Evolutionary conservation across 2,329 filamentous ascomycete genomes (phyloP), one percentile per base, ranked within the genome.

Genomic region (Nakataea oryzae): DNA sequence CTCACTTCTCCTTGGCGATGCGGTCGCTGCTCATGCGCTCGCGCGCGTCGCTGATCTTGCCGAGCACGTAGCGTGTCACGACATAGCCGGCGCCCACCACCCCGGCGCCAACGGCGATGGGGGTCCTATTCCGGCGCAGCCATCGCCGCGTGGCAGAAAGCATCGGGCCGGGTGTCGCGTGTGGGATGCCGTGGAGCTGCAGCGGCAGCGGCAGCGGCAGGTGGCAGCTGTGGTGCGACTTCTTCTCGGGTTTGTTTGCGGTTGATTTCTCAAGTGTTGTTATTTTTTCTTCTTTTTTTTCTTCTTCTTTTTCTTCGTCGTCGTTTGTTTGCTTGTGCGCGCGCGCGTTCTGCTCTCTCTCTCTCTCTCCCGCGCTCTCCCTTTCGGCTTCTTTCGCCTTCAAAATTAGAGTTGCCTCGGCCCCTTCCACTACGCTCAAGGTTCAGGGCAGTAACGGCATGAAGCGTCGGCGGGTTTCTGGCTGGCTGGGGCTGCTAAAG

Each of bases 21-120:
- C 92, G 87, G 71, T 97, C 95, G 75, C 91, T 93, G 76, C 89
- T 93, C 90, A 97, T 96, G 74, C 93, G 92, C 82, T 97, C 92
- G 67, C 93, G 87, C 69, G 93, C 92, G 75, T 97, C 93, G 67
- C 89, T 89, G 70, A 97, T 87, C 82, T 96, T 97, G 70, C 84
- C 85, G 71, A 97, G 75, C 67, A 96, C 86, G 87, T 97, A 99
- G 75, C 96, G 92, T 54, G 91, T 91, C 62, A 90, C 93, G 64
- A 97, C 78, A 76, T 99, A 99, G 67, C 92, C 92, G 61, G 89
- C 91, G 67, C 93, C 93, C 67, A 97, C 78, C 67, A 97, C 84
- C 66, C 93, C 92, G 63, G 90, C 86, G 67, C 93, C 92, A 72
- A 99, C 84, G 73, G 92, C 90, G 73, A 99, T 84, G 70, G 89